phyloP scores from a whole-genome alignment of 164 flowering plant species.

The Annona cherimola region DNA sequence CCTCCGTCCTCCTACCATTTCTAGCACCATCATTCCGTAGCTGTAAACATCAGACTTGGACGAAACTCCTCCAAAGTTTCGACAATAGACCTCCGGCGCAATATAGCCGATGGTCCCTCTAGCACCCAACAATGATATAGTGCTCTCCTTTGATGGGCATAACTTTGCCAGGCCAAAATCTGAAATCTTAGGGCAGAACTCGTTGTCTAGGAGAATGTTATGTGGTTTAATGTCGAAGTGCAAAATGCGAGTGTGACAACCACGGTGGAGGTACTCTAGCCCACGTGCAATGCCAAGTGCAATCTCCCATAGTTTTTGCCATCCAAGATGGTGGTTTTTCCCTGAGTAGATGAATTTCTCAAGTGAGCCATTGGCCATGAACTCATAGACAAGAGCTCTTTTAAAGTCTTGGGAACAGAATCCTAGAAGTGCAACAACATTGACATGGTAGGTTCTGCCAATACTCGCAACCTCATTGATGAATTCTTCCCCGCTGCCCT shows the following conservation, averaged over 20 bases:
- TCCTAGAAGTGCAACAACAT: conserved; percentile 6
- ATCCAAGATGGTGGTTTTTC: background rate
- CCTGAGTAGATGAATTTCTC: conserved; percentile 7
- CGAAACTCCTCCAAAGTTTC: conserved; percentile 6
- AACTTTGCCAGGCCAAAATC: conserved; percentile 10
- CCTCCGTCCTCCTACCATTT: conserved; percentile 6
- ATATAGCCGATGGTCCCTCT: conserved; percentile 9
- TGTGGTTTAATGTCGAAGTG: conserved; percentile 13
- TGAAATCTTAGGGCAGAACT: conserved; percentile 9
- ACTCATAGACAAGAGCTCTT: conserved; percentile 10
- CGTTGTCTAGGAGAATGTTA: conserved; percentile 6
- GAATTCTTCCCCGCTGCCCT: no score
- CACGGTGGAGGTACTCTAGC: conserved; percentile 8
- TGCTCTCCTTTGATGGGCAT: conserved; percentile 1
- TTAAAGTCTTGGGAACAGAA: conserved; percentile 5
- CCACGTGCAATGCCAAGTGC: conserved; percentile 3
- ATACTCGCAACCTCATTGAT: conserved; percentile 14
- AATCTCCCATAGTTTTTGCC: conserved; percentile 3
- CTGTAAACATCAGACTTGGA: conserved; percentile 11
- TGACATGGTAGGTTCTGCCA: conserved; percentile 9
- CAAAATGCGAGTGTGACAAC: conserved; percentile 6
- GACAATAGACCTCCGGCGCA: conserved; percentile 8
- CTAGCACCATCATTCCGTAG: conserved; percentile 7
- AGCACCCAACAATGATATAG: background rate
- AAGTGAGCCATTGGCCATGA: conserved; percentile 12